phyloP scores from a whole-genome alignment of 768 basidiomycete genomes.

The Chiua virens region DNA sequence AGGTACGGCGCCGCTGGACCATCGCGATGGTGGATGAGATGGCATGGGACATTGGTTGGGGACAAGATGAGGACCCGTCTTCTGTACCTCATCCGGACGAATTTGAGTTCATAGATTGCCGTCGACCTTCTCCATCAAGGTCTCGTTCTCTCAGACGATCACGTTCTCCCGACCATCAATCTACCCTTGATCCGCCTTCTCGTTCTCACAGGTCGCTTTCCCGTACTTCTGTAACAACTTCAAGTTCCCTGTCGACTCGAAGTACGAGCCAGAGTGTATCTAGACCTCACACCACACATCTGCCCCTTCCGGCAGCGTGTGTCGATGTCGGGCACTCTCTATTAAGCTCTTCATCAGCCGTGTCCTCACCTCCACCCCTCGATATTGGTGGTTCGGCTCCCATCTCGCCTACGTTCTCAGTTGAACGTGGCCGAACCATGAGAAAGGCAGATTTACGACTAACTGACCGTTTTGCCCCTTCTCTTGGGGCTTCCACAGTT shows the following conservation, averaged over 20 bases:
- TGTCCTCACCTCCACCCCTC: conserved; percentile 21
- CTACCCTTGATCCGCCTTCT: conserved; percentile 16
- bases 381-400: conserved; percentile 28
- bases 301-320: conserved; percentile 27
- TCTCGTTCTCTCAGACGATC: conserved; percentile 26
- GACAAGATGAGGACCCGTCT: conserved; percentile 41
- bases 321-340: conserved; percentile 23
- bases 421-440: conserved; percentile 31
- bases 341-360: conserved; percentile 13
- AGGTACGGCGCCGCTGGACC: conserved; percentile 68
- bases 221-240: conserved; percentile 43
- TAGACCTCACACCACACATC: conserved; percentile 30
- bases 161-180: conserved; percentile 25
- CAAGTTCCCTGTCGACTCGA: conserved; percentile 39
- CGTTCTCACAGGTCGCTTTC: conserved; percentile 48
- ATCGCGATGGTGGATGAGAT: conserved; percentile 77
- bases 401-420: conserved; percentile 18
- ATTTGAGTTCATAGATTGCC: conserved; percentile 26
- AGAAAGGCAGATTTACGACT: conserved; percentile 16
- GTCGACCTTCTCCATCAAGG: conserved; percentile 11
- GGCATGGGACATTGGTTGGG: conserved; percentile 80
- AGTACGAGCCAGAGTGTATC: conserved; percentile 44
- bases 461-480: conserved; percentile 19
- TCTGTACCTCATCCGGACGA: conserved; percentile 28
- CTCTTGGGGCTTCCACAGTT: conserved; percentile 22